Conservation (phyloP, 2,329 filamentous ascomycete genomes). For the Phyllosticta citrichinensis region DNA sequence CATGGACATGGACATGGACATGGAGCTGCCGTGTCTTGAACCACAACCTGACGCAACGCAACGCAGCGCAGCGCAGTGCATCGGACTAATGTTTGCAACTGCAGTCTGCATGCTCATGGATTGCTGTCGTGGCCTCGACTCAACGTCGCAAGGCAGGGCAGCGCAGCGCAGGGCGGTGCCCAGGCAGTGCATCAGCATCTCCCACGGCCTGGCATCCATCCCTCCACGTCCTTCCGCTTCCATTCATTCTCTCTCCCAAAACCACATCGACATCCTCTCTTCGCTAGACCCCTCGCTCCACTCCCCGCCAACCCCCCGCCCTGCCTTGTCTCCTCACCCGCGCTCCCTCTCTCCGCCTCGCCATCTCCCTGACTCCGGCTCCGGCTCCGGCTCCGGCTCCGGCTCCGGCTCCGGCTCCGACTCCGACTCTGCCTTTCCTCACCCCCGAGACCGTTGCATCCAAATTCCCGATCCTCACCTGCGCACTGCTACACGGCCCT, state of each 20-base stretch:
- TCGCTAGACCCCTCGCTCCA: no score
- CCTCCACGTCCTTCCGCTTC: not conserved
- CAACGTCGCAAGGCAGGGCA: not conserved
- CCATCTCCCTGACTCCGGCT: not conserved
- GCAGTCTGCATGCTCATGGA: not conserved
- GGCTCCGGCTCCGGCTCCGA: no score
- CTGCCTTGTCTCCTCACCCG: no score
- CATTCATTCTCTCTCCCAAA: not conserved
- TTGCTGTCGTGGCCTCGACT: not conserved
- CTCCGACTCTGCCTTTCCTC: constrained; percentile 1
- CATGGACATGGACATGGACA: no score
- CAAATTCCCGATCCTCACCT: constrained; percentile 6
- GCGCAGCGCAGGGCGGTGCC: no score
- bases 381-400: not conserved
- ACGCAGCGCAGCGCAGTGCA: no score
- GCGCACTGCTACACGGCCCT: constrained; percentile 5
- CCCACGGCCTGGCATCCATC: no score
- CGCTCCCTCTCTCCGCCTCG: not conserved
- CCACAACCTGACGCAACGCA: not conserved
- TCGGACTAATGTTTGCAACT: not conserved
- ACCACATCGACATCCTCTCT: not conserved
- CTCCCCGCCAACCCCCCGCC: no score
- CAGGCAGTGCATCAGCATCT: no score
- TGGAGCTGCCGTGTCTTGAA: not conserved
- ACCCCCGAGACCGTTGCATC: constrained; percentile 7